phyloP scores from a whole-genome alignment of 2,329 filamentous ascomycete species.

The Colletotrichum tofieldiae region DNA sequence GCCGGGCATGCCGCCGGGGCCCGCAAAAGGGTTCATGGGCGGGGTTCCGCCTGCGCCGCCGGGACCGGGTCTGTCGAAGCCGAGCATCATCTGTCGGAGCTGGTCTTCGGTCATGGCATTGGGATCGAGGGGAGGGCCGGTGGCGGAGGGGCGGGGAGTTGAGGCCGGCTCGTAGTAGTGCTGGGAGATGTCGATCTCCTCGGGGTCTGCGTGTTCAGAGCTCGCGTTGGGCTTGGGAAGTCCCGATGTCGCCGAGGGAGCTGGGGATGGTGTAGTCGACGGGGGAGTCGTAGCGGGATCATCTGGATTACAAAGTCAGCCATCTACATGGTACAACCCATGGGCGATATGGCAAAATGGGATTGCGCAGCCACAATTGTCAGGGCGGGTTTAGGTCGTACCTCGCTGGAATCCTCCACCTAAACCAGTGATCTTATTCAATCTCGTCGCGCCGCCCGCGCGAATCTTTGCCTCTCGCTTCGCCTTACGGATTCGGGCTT shows the following conservation, averaged over 20 bases:
- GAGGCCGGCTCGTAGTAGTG: conserved; percentile 74
- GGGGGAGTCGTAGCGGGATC: conserved; percentile 20
- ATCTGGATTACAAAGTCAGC: conserved; percentile 14
- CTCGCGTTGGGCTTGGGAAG: conserved; percentile 47
- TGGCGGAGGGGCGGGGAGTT: conserved; percentile 46
- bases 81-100: conserved; percentile 76
- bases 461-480: conserved; percentile 85
- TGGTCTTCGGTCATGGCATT: conserved; percentile 69
- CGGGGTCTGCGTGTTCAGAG: conserved; percentile 73
- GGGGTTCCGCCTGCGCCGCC: conserved; percentile 42
- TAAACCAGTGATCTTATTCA: conserved; percentile 83
- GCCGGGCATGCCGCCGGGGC: conserved; percentile 50
- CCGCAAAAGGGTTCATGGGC: conserved; percentile 47
- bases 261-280: conserved; percentile 35
- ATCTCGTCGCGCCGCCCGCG: conserved; percentile 77
- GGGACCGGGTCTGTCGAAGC: conserved; percentile 60
- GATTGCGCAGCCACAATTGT: background rate
- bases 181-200: conserved; percentile 85
- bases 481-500: conserved; percentile 84
- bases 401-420: conserved; percentile 70
- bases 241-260: conserved; percentile 47
- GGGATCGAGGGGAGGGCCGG: conserved; percentile 49
- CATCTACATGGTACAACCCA: background rate
- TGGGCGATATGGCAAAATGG: background rate
- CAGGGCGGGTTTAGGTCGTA: conserved; percentile 47